Evolutionary conservation across 2,329 filamentous ascomycete species (phyloP), one percentile per base, ranked within the genome.

Genomic region (Pyrenochaeta sp.): DNA sequence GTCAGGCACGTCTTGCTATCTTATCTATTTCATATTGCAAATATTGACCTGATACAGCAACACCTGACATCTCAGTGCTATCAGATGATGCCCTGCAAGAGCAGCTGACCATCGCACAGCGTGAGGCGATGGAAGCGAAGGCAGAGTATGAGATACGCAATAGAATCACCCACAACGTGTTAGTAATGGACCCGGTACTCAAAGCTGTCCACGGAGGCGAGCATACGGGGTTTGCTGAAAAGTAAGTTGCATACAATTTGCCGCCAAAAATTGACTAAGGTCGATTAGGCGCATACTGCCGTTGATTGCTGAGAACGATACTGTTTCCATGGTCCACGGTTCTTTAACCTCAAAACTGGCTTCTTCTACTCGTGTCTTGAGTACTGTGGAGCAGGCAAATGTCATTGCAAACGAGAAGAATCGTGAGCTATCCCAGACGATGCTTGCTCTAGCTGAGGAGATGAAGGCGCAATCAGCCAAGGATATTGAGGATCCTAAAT

Each of bases 181-280:
- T 95, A 64, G 86, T 87, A 66, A 88, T 88, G 55, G 90, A 92
- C 68, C 91, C 92, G 7, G 88, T 91, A 40, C 80, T 96, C 56
- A 91, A 91, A 70, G 90, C 92, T 6, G 87, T 94, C 39, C 91
- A 96, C 74, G 81, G 85, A 58, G 88, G 88, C 43, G 85, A 85
- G 12, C 83, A 86, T 58, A 85, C 87, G 19, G 86, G 87, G 2
- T 85, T 86, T 44, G 82, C 88, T 51, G 91, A 95, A 78, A 86
- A 87, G 91, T 91, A 82, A 52, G 75, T 64, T 51, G 50, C 24
- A 15, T n/a, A 7, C 3, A 9, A 9, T 12, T 8, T 7, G 22
- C 24, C 5, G 32, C 15, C 25, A 40, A 48, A 36, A 34, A 42
- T 22, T 19, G 22, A 43, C 68, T 72, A 10, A 61, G 49, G 36